These are phyloP conservation scores for Kluyveromyces aestuarii DNA, from an alignment of 805 yeast genomes.

Conservation along the genomic window DNA sequence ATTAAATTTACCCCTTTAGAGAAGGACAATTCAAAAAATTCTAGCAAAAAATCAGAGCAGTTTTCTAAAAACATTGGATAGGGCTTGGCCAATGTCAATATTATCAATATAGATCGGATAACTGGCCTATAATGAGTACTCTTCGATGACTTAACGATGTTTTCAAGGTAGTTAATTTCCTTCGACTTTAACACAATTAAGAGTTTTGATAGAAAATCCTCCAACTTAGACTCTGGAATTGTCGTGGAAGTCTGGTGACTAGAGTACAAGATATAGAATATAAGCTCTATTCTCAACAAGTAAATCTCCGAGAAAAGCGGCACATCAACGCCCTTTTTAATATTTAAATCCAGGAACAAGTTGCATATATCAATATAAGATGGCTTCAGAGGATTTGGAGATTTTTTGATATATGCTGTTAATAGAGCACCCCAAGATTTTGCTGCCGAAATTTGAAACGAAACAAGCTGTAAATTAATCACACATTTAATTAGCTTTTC, in stretches of 20 bases:
- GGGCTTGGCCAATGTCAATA: constrained; percentile 36
- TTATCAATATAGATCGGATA: constrained; percentile 46
- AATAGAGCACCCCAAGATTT: constrained; percentile 73
- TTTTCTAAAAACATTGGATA: constrained; percentile 37
- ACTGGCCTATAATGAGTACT: constrained; percentile 46
- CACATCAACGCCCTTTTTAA: constrained; percentile 42
- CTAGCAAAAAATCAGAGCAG: constrained; percentile 43
- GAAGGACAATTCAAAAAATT: constrained; percentile 52
- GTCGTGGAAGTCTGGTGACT: constrained; percentile 14
- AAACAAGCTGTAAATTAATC: constrained; percentile 50
- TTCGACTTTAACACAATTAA: constrained; percentile 35
- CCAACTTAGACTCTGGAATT: constrained; percentile 21
- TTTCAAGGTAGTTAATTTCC: constrained; percentile 40
- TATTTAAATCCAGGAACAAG: constrained; percentile 42
- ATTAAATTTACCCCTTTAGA: constrained; percentile 57
- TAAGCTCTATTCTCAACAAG: constrained; percentile 60
- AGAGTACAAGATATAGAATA: constrained; percentile 36
- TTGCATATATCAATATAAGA: constrained; percentile 35
- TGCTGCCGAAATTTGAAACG: constrained; percentile 60
- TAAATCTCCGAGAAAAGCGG: constrained; percentile 41
- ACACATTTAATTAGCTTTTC: constrained; percentile 49
- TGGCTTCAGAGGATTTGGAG: constrained; percentile 23
- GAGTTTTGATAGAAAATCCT: constrained; percentile 14
- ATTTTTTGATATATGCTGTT: constrained; percentile 50
- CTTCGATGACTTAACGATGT: constrained; percentile 30